Conservation (phyloP, 768 basidiomycete genomes). For the Tephrocybe sp. region DNA sequence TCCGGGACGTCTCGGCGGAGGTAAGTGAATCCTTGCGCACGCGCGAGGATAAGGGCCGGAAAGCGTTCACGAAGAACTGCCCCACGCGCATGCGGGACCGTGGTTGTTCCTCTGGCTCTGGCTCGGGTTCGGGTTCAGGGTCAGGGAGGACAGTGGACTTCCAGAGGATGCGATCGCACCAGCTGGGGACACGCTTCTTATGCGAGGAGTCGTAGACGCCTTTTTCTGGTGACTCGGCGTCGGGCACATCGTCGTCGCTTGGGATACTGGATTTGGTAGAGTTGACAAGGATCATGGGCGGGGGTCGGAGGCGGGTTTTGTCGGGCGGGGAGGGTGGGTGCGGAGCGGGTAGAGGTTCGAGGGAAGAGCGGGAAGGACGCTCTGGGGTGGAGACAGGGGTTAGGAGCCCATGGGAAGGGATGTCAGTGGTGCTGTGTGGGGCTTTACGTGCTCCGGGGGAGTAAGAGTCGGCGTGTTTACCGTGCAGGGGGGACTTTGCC, state of each 20-base stretch:
- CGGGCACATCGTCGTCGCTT: constrained; percentile 38
- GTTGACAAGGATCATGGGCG: constrained; percentile 30
- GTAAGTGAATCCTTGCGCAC: constrained; percentile 35
- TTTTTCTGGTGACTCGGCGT: constrained; percentile 43
- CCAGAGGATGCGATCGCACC: constrained; percentile 88
- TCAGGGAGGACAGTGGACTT: constrained; percentile 65
- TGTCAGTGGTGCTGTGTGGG: constrained; percentile 15
- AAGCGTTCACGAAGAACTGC: constrained; percentile 53
- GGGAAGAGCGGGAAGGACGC: constrained; percentile 15
- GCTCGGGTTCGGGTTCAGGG: constrained; percentile 39
- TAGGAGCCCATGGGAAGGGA: constrained; percentile 10
- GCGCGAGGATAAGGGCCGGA: constrained; percentile 45
- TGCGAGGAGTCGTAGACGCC: constrained; percentile 81
- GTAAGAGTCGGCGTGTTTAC: not conserved
- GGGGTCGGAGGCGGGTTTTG: constrained; percentile 22
- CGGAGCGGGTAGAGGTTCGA: constrained; percentile 14
- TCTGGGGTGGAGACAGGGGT: constrained; percentile 6
- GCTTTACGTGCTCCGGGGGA: not conserved
- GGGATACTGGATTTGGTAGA: constrained; percentile 35
- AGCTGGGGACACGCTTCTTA: constrained; percentile 83
- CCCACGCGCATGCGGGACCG: constrained; percentile 49
- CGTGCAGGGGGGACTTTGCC: not conserved
- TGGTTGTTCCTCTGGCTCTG: constrained; percentile 26
- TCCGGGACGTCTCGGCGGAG: constrained; percentile 26
- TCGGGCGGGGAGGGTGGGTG: constrained; percentile 22